Base-by-base conservation (phyloP, 306 rosid genomes). In the Corylus avellana region DNA sequence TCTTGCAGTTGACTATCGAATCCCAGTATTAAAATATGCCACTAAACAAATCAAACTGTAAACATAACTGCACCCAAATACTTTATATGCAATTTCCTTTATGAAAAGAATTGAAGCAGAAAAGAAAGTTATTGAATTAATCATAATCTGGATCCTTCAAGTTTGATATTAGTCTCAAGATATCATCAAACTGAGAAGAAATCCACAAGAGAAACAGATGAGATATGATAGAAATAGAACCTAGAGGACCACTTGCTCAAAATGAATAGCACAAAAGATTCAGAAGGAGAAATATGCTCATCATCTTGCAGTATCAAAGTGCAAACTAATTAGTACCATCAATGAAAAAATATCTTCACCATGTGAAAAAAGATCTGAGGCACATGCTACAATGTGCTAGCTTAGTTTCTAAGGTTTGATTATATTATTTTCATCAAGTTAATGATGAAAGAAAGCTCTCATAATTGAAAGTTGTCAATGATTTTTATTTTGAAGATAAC, bases 51-150 rank as follows among this genome's bases (percentile, higher is more conserved):
- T 58, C 27, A 57, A 57, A 4, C 44, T 13, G 4, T 25, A 57
- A 22, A 58, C 8, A 0, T 58, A 58, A 58, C 66, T 58, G 18
- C 66, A 58, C 66, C 25, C 37, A 25, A 58, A 67, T 4, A 37
- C 42, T 18, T 16, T 7, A 67, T 17, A 39, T 4, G 16, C 51
- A 67, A 63, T 27, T 55, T 7, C 2, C 10, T 55, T 63, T 63
- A 2, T 8, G 12, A 17, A 22, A 22, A 22, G 25, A 22, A 22
- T 22, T 22, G 25, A 22, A 22, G 25, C 25, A 22, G 25, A 22
- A 17, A 16, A 3, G 49, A 75, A 51, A 78, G n/a, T 37, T 58
- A 55, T 71, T 59, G 82, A 57, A 64, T 72, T 72, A 55, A 63
- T 46, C 2, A 72, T 69, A 77, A 12, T 56, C 37, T 57, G 72